Percentiles rank a stretch among this genome's conserved stretches.
phyloP scores from a whole-genome alignment of 306 rosid genomes.

The Pterocarpus santalinus region DNA sequence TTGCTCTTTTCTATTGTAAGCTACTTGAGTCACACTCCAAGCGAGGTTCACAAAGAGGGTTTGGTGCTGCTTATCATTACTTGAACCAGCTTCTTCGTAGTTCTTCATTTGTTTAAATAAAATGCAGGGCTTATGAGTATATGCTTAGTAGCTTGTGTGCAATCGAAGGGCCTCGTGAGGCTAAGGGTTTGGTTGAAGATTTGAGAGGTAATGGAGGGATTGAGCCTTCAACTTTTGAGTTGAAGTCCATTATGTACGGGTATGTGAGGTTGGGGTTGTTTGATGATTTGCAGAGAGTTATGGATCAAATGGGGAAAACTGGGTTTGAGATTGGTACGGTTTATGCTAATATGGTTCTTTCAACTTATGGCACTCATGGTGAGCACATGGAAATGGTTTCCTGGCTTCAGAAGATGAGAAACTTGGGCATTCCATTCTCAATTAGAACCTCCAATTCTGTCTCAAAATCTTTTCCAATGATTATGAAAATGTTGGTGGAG shows the following conservation, averaged over 20 bases:
- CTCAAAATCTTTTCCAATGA: slow-evolving; percentile 64
- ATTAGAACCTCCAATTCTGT: slow-evolving; percentile 79
- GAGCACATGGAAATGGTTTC: slow-evolving; percentile 66
- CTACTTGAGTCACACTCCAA: slow-evolving; percentile 75
- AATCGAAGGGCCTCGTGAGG: slow-evolving; percentile 72
- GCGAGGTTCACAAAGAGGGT: slow-evolving; percentile 60
- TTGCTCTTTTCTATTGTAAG: slow-evolving; percentile 66
- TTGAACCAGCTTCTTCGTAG: slow-evolving; percentile 55
- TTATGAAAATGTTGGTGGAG: slow-evolving; percentile 58
- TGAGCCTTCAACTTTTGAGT: slow-evolving; percentile 67
- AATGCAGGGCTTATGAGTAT: slow-evolving; percentile 66
- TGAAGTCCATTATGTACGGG: slow-evolving; percentile 62
- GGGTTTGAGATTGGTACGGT: slow-evolving; percentile 66
- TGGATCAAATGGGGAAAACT: slow-evolving; percentile 66
- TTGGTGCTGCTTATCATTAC: slow-evolving; percentile 53
- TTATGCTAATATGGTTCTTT: slow-evolving; percentile 80
- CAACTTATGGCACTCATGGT: slow-evolving; percentile 70
- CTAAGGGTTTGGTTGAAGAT: slow-evolving; percentile 65
- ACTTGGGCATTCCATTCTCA: slow-evolving; percentile 58
- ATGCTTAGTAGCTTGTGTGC: slow-evolving; percentile 74
- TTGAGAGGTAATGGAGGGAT: slow-evolving; percentile 61
- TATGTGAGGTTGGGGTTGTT: slow-evolving; percentile 82
- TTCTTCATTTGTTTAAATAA: slow-evolving; percentile 65
- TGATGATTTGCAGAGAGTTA: slow-evolving; percentile 65
- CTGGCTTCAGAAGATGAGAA: slow-evolving; percentile 76